These are phyloP conservation scores for Colletotrichum plurivorum DNA, from an alignment of 2,329 filamentous ascomycete genomes.

Conservation along the genomic window DNA sequence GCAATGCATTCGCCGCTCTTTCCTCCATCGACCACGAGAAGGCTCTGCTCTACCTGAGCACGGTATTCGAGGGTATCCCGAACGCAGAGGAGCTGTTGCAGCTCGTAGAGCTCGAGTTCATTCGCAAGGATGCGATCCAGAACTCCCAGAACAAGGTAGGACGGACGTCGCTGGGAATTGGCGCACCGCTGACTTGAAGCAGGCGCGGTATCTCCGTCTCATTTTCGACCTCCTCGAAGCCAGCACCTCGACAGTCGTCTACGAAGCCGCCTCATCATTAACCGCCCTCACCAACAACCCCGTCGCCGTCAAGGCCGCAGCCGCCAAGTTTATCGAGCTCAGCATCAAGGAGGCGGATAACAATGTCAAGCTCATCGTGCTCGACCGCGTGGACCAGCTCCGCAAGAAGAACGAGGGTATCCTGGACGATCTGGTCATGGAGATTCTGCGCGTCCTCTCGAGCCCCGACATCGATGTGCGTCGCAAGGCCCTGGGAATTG, in stretches of 20 bases:
- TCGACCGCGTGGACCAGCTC: conserved; percentile 92
- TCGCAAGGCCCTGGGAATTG: conserved; percentile 89
- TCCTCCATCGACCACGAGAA: conserved; percentile 94
- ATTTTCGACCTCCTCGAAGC: conserved; percentile 98
- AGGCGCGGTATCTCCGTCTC: conserved; percentile 91
- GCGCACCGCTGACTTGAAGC: conserved; percentile 10
- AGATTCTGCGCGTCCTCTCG: conserved; percentile 93
- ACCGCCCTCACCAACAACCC: conserved; percentile 96
- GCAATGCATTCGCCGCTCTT: conserved; percentile 95
- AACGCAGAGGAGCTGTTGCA: conserved; percentile 96
- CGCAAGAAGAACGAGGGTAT: conserved; percentile 91
- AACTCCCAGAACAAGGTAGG: conserved; percentile 93
- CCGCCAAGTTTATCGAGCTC: conserved; percentile 95
- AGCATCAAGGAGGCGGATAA: conserved; percentile 99
- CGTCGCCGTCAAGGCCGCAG: conserved; percentile 96
- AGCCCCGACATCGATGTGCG: conserved; percentile 97
- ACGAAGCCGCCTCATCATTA: conserved; percentile 95
- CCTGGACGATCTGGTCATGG: conserved; percentile 95
- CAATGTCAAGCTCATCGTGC: conserved; percentile 98
- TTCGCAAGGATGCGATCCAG: conserved; percentile 95
- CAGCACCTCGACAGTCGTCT: conserved; percentile 92
- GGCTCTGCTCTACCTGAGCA: conserved; percentile 88
- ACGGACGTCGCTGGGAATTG: conserved; percentile 8
- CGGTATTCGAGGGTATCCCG: conserved; percentile 91
- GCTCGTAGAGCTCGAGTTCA: conserved; percentile 95